Percentiles rank a stretch among this genome's conserved stretches.
Evolutionary conservation across 176 grass and related monocot genomes (phyloP).

Genomic region (Paspalum vaginatum): DNA sequence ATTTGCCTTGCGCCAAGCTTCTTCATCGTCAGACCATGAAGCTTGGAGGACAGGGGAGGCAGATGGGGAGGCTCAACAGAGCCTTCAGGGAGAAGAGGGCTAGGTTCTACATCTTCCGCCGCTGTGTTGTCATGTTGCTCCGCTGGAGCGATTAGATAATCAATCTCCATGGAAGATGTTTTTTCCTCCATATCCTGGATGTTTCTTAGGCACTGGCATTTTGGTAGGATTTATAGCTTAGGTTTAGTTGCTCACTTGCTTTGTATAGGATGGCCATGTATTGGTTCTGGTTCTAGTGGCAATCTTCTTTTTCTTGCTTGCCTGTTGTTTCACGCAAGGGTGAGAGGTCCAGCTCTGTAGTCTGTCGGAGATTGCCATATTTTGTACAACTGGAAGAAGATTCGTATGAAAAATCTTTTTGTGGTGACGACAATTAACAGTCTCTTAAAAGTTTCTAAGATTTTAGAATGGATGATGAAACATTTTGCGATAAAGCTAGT

Average conservation of each 20-base stretch:
- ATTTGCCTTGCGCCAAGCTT: constrained; percentile 30
- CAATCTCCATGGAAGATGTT: constrained; percentile 10
- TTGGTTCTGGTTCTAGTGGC: constrained; percentile 21
- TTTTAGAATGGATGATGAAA: constrained; percentile 7
- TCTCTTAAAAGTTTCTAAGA: constrained; percentile 14
- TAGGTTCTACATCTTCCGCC: constrained; percentile 64
- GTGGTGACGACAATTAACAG: constrained; percentile 17
- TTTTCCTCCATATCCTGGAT: constrained; percentile 31
- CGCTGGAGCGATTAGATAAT: constrained; percentile 56
- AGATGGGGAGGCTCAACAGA: constrained; percentile 57
- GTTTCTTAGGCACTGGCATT: constrained; percentile 35
- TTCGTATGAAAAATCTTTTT: neutral
- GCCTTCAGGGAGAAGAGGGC: constrained; percentile 64
- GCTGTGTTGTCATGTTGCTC: constrained; percentile 60
- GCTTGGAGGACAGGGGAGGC: constrained; percentile 53
- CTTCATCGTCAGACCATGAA: constrained; percentile 44
- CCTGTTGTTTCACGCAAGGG: constrained; percentile 22
- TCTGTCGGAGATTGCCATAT: constrained; percentile 26
- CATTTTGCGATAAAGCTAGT: constrained; percentile 7
- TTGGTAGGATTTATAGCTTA: constrained; percentile 43
- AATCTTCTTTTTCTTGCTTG: constrained; percentile 36
- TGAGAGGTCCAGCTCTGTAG: constrained; percentile 33
- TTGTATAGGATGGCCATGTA: constrained; percentile 46
- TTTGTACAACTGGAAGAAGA: constrained; percentile 45
- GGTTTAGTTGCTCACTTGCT: constrained; percentile 39